Base-by-base conservation (phyloP, 1,139 yeast species). In the Zygotorulaspora mrakii region DNA sequence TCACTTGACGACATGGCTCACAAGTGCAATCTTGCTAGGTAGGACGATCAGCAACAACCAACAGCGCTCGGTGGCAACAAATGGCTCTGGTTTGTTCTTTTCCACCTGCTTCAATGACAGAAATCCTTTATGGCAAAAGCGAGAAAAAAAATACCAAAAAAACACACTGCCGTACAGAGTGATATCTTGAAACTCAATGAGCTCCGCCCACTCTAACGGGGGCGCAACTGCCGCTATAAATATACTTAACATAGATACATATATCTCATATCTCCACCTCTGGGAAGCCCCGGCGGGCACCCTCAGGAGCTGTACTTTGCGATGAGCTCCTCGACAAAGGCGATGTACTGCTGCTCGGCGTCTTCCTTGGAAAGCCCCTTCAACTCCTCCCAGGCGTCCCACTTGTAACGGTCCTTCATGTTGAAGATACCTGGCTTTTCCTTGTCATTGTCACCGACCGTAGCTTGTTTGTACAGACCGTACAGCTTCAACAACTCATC, bases 401-500 rank as follows among this genome's bases (percentile, higher is more conserved):
- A 91, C 76, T 91, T 91, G 77, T 85, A 85, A 70, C 91, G 89
- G 55, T 91, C 96, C 73, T 84, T 85, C 70, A 91, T 76, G 70
- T 89, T 95, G 66, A 89, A 86, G 50, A 85, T 69, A 50, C 96
- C 94, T 42, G 95, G 82, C 67, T 83, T 83, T 45, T 78, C 69
- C 28, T 52, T 52, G 65, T 73, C 75, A 73, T 85, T 85, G 76
- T 91, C 98, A 53, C 98, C 98, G 45, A 82, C 82, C 34, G 97
- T 89, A 52, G 97, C 95, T 71, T 91, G 98, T 71, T 91, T 91
- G 82, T 76, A 91, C 59, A 91, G 76, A 31, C 94, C 96, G 71
- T 91, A 91, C 59, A 83, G 71, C 55, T 76, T 70, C 61, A 91
- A 76, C 64, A 88, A 73, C 66, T 89, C 96, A 59, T 86, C 94